A percentile compares a stretch with the other conserved stretches of the same genome.
These are phyloP conservation scores for Chytriomyces confervae DNA, from an alignment of 192 early-diverging fungal genomes.

Conservation along the genomic window DNA sequence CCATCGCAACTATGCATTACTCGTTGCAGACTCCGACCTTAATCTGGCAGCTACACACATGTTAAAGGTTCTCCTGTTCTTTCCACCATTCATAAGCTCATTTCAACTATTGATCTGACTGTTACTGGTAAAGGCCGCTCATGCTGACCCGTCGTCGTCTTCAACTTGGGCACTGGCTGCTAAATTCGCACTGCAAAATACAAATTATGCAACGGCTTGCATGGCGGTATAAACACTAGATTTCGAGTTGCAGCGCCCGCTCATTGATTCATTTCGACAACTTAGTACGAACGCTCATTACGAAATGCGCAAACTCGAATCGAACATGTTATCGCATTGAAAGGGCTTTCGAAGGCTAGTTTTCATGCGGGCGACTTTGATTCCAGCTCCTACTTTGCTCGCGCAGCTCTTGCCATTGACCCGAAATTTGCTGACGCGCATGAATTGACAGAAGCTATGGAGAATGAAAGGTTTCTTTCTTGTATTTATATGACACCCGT, in stretches of 20 bases:
- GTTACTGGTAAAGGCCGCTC: neutral
- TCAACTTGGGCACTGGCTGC: neutral
- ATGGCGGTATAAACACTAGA: neutral
- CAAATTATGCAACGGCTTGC: neutral
- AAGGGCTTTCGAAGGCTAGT: neutral
- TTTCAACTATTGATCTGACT: neutral
- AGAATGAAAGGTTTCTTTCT: neutral
- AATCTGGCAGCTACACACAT: neutral
- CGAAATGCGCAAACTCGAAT: neutral
- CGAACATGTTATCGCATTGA: constrained; percentile 13
- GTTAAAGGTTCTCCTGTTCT: neutral
- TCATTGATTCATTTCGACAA: too few relatives aligned
- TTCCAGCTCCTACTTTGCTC: neutral
- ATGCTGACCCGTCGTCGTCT: neutral
- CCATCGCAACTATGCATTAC: constrained; percentile 3
- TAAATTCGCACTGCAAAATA: neutral
- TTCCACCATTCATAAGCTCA: neutral
- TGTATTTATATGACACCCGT: neutral
- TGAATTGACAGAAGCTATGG: neutral
- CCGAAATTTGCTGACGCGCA: neutral
- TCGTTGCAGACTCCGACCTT: constrained; percentile 2
- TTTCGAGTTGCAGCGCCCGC: too few relatives aligned
- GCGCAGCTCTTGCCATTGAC: neutral
- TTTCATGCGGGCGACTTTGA: constrained; percentile 9
- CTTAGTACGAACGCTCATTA: too few relatives aligned